Base-by-base conservation (phyloP, 2,329 filamentous ascomycete species). In the Stachybotrys chlorohalonatus region DNA sequence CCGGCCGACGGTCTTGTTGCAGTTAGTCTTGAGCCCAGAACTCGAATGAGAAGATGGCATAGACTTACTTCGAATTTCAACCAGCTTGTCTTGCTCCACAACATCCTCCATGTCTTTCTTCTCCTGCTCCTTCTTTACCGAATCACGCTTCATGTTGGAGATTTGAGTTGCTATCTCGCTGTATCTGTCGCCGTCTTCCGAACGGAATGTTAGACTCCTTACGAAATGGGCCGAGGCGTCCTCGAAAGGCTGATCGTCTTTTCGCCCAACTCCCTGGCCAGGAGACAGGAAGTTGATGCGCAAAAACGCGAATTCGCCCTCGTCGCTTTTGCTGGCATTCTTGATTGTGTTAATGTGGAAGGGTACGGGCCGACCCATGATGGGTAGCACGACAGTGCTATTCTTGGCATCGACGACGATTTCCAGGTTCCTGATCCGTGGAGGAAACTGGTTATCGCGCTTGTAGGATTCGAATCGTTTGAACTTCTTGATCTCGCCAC, bases 31-130 rank as follows among this genome's bases (percentile, higher is more conserved):
- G 9, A 39, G 13, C 2, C 24, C 48, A 24, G 16, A 6, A 5
- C 5, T 17, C 2, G 17, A 13, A 7, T 15, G 7, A 15, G 9
- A 13, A 17, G 15, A 31, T 32, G 59, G 11, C 15, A 6, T 30
- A 7, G 15, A 76, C 85, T 76, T 77, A 90, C 89, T 96, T 77
- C 94, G 82, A 62, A 97, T 92, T 68, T 96, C 92, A 62, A 95
- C 79, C 53, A 99, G 83, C 76, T 99, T 99, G 69, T 99, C 94
- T 71, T 99, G 94, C 72, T 97, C 94, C 6, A 99, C 92, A 24
- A 99, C 94, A 71, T 99, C 94, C 69, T 99, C 94, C 88, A 99
- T 88, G 63, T 99, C 93, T 75, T 99, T 99, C 83, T 97, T 96
- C 73, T 96, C 93, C 65, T 96, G 92, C 71, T 99, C 94, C 63